Evolutionary conservation across 2,329 filamentous ascomycete genomes (phyloP).

Genomic region (Hirsutella minnesotensis): DNA sequence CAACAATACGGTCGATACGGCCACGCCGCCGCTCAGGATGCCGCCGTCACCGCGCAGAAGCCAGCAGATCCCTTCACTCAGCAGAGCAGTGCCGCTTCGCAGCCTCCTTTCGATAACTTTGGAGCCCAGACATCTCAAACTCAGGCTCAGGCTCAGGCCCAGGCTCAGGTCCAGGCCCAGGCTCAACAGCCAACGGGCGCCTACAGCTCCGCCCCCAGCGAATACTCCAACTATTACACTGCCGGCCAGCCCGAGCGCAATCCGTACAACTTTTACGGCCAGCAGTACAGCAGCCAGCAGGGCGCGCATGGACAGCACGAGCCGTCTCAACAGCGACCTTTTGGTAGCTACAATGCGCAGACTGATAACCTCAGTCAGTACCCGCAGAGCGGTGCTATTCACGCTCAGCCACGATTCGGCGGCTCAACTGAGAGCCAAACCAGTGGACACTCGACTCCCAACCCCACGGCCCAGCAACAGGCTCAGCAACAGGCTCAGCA

Average conservation of each 20-base stretch:
- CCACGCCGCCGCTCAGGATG: slow-evolving; percentile 49
- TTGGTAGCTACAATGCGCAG: slow-evolving; percentile 62
- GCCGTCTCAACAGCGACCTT: slow-evolving; percentile 59
- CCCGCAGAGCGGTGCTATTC: slow-evolving; percentile 53
- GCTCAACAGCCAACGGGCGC: slow-evolving; percentile 48
- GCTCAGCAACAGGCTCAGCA: slow-evolving; percentile 31
- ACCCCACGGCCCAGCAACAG: slow-evolving; percentile 53
- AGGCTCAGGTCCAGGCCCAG: slow-evolving; percentile 42
- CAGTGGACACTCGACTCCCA: slow-evolving; percentile 84
- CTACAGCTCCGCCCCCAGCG: slow-evolving; percentile 63
- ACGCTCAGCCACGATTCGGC: slow-evolving; percentile 48
- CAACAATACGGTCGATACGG: slow-evolving; percentile 62
- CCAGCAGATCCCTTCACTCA: slow-evolving; percentile 80
- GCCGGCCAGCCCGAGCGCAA: slow-evolving; percentile 61
- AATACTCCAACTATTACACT: slow-evolving; percentile 80
- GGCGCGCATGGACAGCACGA: slow-evolving; percentile 61
- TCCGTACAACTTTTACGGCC: slow-evolving; percentile 69
- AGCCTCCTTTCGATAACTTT: slow-evolving; percentile 50
- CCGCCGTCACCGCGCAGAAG: slow-evolving; percentile 54
- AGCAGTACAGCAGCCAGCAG: slow-evolving; percentile 45
- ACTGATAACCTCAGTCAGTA: slow-evolving; percentile 56
- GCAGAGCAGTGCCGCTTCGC: slow-evolving; percentile 41
- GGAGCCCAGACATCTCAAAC: slow-evolving; percentile 47
- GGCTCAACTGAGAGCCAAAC: slow-evolving; percentile 58
- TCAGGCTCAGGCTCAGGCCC: slow-evolving; percentile 39